Evolutionary conservation across 805 yeast species (phyloP).

Genomic region (Pichia eremophila): DNA sequence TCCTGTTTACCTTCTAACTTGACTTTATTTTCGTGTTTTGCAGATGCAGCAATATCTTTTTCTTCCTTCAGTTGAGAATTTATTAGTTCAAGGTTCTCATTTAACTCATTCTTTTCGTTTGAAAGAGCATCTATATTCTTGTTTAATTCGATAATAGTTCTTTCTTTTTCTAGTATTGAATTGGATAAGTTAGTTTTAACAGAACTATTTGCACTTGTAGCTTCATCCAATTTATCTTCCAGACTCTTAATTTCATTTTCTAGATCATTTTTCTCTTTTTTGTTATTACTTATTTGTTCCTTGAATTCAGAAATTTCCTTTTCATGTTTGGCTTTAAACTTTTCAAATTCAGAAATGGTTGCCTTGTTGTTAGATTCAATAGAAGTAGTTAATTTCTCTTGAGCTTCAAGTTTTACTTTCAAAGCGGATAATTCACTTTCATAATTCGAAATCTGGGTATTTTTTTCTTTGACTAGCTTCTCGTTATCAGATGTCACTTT

Average conservation of each 20-base stretch:
- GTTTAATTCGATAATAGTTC: neutral
- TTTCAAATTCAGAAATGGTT: neutral
- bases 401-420: neutral
- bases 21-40: no score
- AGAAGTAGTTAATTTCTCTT: neutral
- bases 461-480: neutral
- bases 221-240: neutral
- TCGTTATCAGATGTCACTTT: neutral
- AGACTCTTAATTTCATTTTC: neutral
- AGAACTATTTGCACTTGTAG: neutral
- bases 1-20: no score
- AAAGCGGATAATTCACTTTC: neutral
- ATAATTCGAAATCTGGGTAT: neutral
- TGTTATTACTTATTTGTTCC: neutral
- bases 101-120: neutral
- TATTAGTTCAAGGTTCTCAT: no score
- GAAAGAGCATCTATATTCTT: neutral
- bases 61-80: no score
- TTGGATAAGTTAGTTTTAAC: neutral
- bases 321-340: neutral
- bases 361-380: neutral
- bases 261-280: neutral
- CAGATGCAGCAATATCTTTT: no score
- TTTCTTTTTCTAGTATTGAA: neutral
- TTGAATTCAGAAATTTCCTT: neutral